Percentiles rank a stretch among this genome's conserved stretches.
Evolutionary conservation across 2,329 filamentous ascomycete species (phyloP).

Genomic region (Venturiaceae sp.): DNA sequence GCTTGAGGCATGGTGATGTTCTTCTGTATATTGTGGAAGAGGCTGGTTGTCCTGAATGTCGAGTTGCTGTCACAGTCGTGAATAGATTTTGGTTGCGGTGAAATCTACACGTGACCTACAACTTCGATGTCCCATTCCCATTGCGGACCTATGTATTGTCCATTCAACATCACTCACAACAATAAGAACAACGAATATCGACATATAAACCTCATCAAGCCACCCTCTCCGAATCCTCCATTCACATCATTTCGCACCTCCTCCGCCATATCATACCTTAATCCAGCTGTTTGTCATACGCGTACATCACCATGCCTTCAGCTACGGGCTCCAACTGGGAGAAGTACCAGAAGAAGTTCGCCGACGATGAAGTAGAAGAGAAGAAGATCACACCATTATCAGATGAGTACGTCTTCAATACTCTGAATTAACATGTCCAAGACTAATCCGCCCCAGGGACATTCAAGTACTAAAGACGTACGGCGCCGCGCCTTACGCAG

Average conservation of each 20-base stretch:
- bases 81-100: background rate
- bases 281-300: background rate
- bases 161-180: background rate
- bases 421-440: background rate
- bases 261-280: background rate
- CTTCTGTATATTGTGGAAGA: too few species aligned
- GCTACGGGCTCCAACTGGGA: conserved; percentile 94
- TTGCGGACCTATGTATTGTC: background rate
- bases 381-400: conserved; percentile 98
- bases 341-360: conserved; percentile 96
- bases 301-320: conserved; percentile 62
- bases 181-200: background rate
- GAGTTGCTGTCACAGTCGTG: background rate
- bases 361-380: conserved; percentile 93
- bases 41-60: background rate
- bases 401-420: conserved; percentile 66
- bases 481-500: conserved; percentile 89
- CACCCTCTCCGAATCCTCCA: background rate
- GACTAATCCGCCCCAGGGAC: conserved; percentile 54
- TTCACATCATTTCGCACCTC: background rate
- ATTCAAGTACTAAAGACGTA: conserved; percentile 99
- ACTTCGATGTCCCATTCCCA: too few species aligned
- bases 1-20: conserved; percentile 80
- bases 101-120: too few species aligned
- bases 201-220: background rate